Evolutionary conservation across 257 asterid species (phyloP), one percentile per base, ranked within the genome.

Genomic region (Lycium barbarum): DNA sequence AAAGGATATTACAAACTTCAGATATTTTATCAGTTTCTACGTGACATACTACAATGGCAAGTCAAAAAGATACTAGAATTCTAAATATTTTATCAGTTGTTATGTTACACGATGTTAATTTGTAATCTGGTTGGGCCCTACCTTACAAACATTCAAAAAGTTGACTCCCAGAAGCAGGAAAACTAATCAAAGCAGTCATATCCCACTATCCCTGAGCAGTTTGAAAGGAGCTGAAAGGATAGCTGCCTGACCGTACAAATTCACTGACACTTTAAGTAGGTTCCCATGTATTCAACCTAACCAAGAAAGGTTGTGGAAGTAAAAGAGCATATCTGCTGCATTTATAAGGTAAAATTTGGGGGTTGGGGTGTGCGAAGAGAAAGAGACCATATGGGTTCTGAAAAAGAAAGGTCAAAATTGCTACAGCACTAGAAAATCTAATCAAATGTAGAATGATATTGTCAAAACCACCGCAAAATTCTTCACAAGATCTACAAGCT

Each of bases 1-100:
- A 72, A 43, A 43, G 57, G 36, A 43, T 72, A 72, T n/a, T 10
- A 43, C 17, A 72, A 72, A 72, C 57, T 43, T 45, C 9, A 72
- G 80, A 0, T 18, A 72, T 72, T 9, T 71, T 70, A 65, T 15
- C 79, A 70, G 15, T 70, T 70, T 72, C 26, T 43, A 43, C 14
- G 9, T 72, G 35, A 26, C 58, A 72, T 10, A n/a, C 9, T 17
- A 18, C 20, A 71, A 71, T 71, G 79, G 43, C 10, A 72, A 45
- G 45, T 72, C 80, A 72, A 18, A 63, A n/a, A 17, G 80, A 43
- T n/a, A 43, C 45, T 72, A 72, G 38, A 33, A 72, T 45, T 72
- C 80, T 45, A 38, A 36, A 45, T 72, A 67, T 36, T 67, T 67
- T n/a, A 6, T 9, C 2, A 72, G 80, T 45, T 72, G 9, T 45